phyloP scores from a whole-genome alignment of 2,329 filamentous ascomycete species.

The Trichoderma asperellum region DNA sequence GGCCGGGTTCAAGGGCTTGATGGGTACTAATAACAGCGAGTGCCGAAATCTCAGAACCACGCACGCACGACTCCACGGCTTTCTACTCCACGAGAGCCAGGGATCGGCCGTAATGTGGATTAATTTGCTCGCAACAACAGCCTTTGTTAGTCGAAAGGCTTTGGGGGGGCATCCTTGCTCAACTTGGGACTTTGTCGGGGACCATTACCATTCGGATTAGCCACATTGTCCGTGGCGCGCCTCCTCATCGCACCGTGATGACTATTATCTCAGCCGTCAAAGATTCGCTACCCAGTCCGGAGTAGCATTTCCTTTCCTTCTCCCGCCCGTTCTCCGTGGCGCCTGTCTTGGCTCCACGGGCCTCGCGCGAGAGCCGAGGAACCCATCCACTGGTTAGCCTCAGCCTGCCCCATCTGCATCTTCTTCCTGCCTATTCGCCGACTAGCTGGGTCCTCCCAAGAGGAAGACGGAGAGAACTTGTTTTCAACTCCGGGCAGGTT shows the following conservation, averaged over 20 bases:
- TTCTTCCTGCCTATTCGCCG: conserved; percentile 23
- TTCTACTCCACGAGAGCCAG: conserved; percentile 12
- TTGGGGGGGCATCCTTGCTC: conserved; percentile 21
- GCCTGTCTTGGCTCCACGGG: conserved; percentile 28
- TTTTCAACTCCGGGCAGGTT: conserved; percentile 20
- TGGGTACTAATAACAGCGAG: conserved; percentile 23
- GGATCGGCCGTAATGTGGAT: conserved; percentile 23
- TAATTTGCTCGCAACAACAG: conserved; percentile 19
- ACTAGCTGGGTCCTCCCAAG: conserved; percentile 4
- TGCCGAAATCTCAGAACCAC: conserved; percentile 14
- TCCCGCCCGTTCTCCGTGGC: conserved; percentile 24
- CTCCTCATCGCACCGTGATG: conserved; percentile 25
- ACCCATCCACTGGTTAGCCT: conserved; percentile 26
- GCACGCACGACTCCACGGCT: conserved; percentile 4
- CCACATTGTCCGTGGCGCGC: conserved; percentile 18
- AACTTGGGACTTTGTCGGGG: conserved; percentile 4
- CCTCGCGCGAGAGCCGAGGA: conserved; percentile 31
- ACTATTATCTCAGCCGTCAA: conserved; percentile 18
- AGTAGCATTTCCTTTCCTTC: conserved; percentile 22
- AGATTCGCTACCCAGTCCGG: conserved; percentile 19
- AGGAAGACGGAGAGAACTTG: conserved; percentile 6
- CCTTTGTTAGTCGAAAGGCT: conserved; percentile 10
- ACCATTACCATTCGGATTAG: neutral
- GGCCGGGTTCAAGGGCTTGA: conserved; percentile 18
- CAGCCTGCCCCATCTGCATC: conserved; percentile 29